Conservation (phyloP, 169 alveolate genomes). For the Eimeria acervulina region DNA sequence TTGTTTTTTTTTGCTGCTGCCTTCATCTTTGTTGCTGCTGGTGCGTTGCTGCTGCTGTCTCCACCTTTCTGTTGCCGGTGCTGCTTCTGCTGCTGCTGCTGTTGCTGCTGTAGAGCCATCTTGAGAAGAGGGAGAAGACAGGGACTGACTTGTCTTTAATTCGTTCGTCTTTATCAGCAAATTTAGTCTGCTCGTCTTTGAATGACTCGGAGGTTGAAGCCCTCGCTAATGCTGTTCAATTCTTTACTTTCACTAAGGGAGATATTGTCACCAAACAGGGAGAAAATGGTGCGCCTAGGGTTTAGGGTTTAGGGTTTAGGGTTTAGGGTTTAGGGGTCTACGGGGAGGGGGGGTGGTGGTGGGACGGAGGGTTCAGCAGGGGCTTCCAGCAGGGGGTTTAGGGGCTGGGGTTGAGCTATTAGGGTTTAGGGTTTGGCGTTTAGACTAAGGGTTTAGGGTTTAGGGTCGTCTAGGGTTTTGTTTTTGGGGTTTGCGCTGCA, state of each 20-base stretch:
- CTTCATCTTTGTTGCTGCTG: neutral
- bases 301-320: neutral
- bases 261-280: constrained; percentile 93
- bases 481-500: neutral
- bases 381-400: neutral
- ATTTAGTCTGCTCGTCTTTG: constrained; percentile 92
- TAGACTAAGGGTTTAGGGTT: too few species aligned
- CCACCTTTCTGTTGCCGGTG: neutral
- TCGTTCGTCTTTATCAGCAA: constrained; percentile 90
- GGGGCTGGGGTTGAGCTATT: neutral
- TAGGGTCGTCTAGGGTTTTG: neutral
- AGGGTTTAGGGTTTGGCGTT: too few species aligned
- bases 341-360: neutral
- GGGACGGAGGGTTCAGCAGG: neutral
- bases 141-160: constrained; percentile 89
- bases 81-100: constrained; percentile 14
- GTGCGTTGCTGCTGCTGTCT: neutral
- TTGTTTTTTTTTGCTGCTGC: neutral
- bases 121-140: constrained; percentile 74
- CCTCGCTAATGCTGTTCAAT: constrained; percentile 93
- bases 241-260: constrained; percentile 91
- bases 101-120: constrained; percentile 74
- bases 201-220: constrained; percentile 94
- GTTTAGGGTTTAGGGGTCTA: neutral
- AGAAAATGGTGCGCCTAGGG: constrained; percentile 85